Base-by-base conservation (phyloP, 148 eudicot species). In the Polygonum maritimum region DNA sequence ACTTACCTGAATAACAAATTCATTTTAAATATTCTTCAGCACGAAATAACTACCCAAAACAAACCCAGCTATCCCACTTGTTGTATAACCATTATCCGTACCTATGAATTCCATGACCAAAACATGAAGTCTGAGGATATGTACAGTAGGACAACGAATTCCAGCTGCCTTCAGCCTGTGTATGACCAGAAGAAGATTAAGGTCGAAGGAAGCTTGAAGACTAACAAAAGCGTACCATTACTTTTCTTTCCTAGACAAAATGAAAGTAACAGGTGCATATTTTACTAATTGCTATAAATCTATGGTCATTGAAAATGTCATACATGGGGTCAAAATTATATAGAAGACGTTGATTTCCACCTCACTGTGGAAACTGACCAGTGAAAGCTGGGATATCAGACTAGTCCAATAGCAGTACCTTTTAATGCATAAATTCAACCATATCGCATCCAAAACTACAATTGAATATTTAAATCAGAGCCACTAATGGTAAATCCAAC, bases 101-200 rank as follows among this genome's bases (percentile, higher is more conserved):
- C 97, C 99, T 83, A 95, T 95, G 74, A 95, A 95, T 78, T 95
- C 97, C 99, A 95, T 95, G 78, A 90, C 99, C 80, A 95, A 82
- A 81, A 95, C 97, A 89, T 95, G 99, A 74, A 88, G 99, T 78
- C 89, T 89, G 88, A 95, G 79, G 69, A 88, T 85, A 80, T 89
- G 33, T 69, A 97, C 89, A 71, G 82, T 71, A 4, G 99, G 99
- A 71, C 96, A 95, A 81, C 96, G 88, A 33, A 94, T 85, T 90
- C 98, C 98, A 18, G 96, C 94, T 35, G 96, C 94, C 83, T 86
- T 92, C 79, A 95, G 82, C 87, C 99, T 95, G 92, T 79, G 82
- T 16, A 75, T 48, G 63, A 75, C 69, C 51, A 73, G 19, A 73
- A 49, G n/a, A 58, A 31, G 57, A 33, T 76, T 57, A 35, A 41